Evolutionary conservation across 257 asterid genomes (phyloP).

Genomic region (Solanum corneliomulleri): DNA sequence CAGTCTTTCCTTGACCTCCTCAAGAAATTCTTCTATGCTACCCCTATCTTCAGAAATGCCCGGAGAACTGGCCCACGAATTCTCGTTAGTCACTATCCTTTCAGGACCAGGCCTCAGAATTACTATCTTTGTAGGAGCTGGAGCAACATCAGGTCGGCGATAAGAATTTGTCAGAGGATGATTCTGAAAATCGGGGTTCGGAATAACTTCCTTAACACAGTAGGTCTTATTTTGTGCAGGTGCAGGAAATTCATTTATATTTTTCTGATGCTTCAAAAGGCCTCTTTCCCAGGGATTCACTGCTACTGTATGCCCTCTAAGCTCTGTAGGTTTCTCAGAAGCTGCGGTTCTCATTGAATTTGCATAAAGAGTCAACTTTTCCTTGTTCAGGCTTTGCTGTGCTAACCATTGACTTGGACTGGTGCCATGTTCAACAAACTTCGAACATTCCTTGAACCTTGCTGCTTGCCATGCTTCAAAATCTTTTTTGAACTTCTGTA

Average conservation of each 20-base stretch:
- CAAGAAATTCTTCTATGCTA: slow-evolving; percentile 74
- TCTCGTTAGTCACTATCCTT: slow-evolving; percentile 28
- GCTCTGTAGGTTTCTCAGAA: slow-evolving; percentile 15
- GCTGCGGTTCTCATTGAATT: slow-evolving; percentile 25
- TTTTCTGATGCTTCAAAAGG: slow-evolving; percentile 15
- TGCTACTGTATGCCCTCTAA: slow-evolving; percentile 8
- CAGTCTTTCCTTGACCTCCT: slow-evolving; percentile 88
- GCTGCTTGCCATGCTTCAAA: slow-evolving; percentile 89
- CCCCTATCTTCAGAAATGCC: slow-evolving; percentile 58
- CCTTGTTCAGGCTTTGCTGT: slow-evolving; percentile 69
- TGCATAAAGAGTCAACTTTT: slow-evolving; percentile 48
- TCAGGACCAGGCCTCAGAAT: slow-evolving; percentile 82
- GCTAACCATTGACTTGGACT: slow-evolving; percentile 63
- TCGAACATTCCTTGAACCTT: slow-evolving; percentile 57
- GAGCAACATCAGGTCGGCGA: slow-evolving; percentile 15
- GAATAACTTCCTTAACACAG: slow-evolving; percentile 14
- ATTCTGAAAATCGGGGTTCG: slow-evolving; percentile 11
- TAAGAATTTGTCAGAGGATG: slow-evolving; percentile 16
- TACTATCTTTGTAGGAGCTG: slow-evolving; percentile 63
- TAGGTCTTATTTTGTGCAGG: slow-evolving; percentile 20
- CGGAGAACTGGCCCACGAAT: slow-evolving; percentile 71
- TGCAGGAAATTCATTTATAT: slow-evolving; percentile 8
- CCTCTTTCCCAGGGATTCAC: slow-evolving; percentile 15
- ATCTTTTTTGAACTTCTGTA: slow-evolving; percentile 89
- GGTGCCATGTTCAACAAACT: slow-evolving; percentile 32